phyloP scores from a whole-genome alignment of 2,329 filamentous ascomycete species.

The Clarireedia paspali region DNA sequence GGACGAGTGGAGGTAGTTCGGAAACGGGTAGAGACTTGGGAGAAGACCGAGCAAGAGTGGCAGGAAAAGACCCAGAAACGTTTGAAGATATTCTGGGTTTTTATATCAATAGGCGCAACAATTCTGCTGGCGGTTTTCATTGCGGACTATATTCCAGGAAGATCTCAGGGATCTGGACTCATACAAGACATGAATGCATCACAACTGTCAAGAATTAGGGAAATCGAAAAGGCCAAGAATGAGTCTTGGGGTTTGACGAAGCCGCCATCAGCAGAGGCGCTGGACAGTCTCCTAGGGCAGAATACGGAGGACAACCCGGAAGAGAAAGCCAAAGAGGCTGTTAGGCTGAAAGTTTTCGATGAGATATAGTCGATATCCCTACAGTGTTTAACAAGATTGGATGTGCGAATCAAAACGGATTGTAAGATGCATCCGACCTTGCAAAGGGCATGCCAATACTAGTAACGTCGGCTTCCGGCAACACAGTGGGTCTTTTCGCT shows the following conservation, averaged over 20 bases:
- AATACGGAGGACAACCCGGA: constrained; percentile 8
- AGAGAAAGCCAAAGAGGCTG: constrained; percentile 20
- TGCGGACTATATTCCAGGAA: constrained; percentile 24
- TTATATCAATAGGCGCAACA: constrained; percentile 39
- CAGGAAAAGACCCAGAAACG: constrained; percentile 59
- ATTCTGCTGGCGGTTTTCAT: constrained; percentile 39
- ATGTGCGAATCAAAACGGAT: background rate
- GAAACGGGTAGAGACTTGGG: constrained; percentile 58
- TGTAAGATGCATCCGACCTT: no score
- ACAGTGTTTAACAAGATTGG: background rate
- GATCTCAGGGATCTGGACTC: constrained; percentile 3
- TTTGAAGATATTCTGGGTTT: constrained; percentile 55
- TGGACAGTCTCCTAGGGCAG: constrained; percentile 8
- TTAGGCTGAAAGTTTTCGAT: constrained; percentile 27
- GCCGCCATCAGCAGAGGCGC: constrained; percentile 9
- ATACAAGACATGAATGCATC: constrained; percentile 15
- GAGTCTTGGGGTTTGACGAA: constrained; percentile 14
- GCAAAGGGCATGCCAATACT: no score
- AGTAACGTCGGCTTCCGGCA: no score
- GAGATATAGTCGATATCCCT: constrained; percentile 22
- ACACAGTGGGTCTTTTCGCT: no score
- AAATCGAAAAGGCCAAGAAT: constrained; percentile 17
- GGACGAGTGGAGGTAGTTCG: constrained; percentile 57
- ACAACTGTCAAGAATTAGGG: constrained; percentile 13
- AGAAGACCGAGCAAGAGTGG: constrained; percentile 58